Base-by-base conservation (phyloP, 2,329 filamentous ascomycete species). In the Apiospora koreana region DNA sequence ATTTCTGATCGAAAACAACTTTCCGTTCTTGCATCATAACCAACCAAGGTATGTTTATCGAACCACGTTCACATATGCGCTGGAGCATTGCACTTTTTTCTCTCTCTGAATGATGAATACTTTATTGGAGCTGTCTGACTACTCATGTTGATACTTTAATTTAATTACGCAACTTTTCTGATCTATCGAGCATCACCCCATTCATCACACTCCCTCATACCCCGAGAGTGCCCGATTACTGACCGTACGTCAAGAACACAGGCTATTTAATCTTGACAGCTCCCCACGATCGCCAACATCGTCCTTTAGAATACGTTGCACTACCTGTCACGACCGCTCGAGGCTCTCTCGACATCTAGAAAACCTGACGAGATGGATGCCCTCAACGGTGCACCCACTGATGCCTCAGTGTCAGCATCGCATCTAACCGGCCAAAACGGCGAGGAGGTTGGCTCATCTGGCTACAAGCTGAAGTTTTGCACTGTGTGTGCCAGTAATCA, bases 401-500 rank as follows among this genome's bases (percentile, higher is more conserved):
- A 76, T 38, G 71, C 79, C 3, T 72, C 77, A 23, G 73, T 81
- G 38, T 72, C 77, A 45, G 31, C 67, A 45, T 42, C 38, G 72
- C 77, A 41, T 71, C 79, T 4, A 72, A 77, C 25, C 73, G 73
- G 77, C 48, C 79, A 82, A 69, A 85, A 86, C 70, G 83, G 83
- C 69, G 82, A 84, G 35, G 81, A 84, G 18, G 85, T 87, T 58
- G 85, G 86, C 23, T 82, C 85, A 35, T 84, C 84, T n/a, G 89
- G 87, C 68, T 97, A 91, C 87, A 97, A 96, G 83, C 88, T 99
- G 72, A 97, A 93, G 79, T 98, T 98, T 83, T 98, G 95, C 85
- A 98, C 96, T 2, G 95, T 99, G n/a, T 99, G 96, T 83, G 96
- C 96, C 9, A 97, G 94, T 78, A 99, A 99, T 78, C 94, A 99